Evolutionary conservation across 371 early-diverging fungal species (phyloP), one percentile per base, ranked within the genome.

Genomic region (Apophysomyces elegans): DNA sequence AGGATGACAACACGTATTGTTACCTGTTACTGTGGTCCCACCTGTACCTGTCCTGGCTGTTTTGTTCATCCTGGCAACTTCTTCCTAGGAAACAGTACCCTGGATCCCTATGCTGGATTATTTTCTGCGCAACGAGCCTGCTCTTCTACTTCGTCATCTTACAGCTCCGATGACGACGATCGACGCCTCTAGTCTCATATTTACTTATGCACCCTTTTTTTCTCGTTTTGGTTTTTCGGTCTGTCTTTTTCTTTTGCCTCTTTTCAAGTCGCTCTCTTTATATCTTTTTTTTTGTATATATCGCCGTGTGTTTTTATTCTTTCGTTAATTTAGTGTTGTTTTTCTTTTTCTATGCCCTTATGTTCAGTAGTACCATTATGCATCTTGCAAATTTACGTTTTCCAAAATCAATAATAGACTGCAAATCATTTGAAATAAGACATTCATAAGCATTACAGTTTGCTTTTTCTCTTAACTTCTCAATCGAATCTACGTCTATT

Each of bases 51-150:
- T 57, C 74, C 77, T 41, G 77, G 77, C 8, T 77, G 77, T 65
- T 71, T 77, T 60, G 77, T 77, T 56, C 77, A 77, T 66, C 72
- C 77, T 3, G 63, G 69, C 43, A 68, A 71, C 36, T 74, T 74
- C 44, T 64, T 71, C 57, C 62, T 74, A 36, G 71, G 68, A 2
- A 76, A 39, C 50, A 39, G 59, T 16, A 54, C 59, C n/a, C 21
- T 60, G 21, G 76, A 76, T 68, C 76, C 76, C 39, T 73, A 76
- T 41, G 58, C 71, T 35, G 73, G 76, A 13, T 61, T 64, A 14
- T 62, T 70, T 36, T 32, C 61, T 26, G 39, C 46, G 11, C 46
- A 61, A 21, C 45, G 46, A 32, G 32, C 44, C 9, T 71, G 71
- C 12, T 70, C 70, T 38, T 64, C 74, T 36, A 64, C 74, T 43